Evolutionary conservation across 148 eudicot genomes (phyloP).

Genomic region (Oxyria digyna): DNA sequence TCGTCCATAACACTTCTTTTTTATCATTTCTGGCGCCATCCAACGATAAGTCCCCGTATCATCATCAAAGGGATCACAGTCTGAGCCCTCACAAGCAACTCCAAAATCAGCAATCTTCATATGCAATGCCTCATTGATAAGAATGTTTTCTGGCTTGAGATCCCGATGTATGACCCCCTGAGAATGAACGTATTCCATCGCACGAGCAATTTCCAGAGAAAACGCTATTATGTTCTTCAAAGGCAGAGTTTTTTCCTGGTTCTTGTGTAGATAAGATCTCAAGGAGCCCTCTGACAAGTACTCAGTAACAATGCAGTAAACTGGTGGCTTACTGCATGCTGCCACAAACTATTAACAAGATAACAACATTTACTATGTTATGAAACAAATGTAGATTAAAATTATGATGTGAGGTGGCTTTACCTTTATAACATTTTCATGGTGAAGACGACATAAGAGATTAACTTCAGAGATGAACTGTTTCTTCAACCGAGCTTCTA

Average conservation of each 20-base stretch:
- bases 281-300: slow-evolving; percentile 75
- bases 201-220: slow-evolving; percentile 77
- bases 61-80: slow-evolving; percentile 64
- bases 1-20: slow-evolving; percentile 54
- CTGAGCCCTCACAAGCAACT: slow-evolving; percentile 74
- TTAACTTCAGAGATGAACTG: slow-evolving; percentile 71
- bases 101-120: slow-evolving; percentile 94
- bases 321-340: slow-evolving; percentile 73
- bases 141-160: slow-evolving; percentile 80
- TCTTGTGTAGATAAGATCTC: slow-evolving; percentile 78
- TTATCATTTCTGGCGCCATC: slow-evolving; percentile 99
- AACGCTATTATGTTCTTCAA: slow-evolving; percentile 36
- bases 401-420: background rate
- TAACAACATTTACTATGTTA: background rate
- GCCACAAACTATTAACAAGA: slow-evolving; percentile 52
- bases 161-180: slow-evolving; percentile 92
- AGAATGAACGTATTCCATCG: slow-evolving; percentile 86
- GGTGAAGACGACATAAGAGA: slow-evolving; percentile 61
- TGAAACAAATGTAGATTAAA: background rate
- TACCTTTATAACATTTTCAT: slow-evolving; percentile 84
- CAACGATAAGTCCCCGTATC: slow-evolving; percentile 95
- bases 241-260: slow-evolving; percentile 51
- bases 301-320: slow-evolving; percentile 61
- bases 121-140: slow-evolving; percentile 48
- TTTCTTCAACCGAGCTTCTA: slow-evolving; percentile 57